phyloP scores from a whole-genome alignment of 1,139 yeast species.

The Suhomyces terraborum region DNA sequence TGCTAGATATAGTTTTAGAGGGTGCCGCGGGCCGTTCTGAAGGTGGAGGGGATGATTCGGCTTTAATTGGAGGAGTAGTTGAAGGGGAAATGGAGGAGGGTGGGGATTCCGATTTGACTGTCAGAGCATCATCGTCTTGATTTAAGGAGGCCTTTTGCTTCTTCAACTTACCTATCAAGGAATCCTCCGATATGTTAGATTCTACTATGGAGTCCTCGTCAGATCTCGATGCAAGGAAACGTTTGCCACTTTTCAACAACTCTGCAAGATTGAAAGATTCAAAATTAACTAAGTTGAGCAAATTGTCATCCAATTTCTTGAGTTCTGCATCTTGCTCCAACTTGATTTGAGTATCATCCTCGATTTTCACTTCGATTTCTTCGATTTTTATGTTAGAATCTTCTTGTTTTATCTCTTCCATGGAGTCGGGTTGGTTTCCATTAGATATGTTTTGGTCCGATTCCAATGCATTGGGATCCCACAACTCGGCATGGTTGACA shows the following conservation, averaged over 20 bases:
- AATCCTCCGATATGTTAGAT: constrained; percentile 22
- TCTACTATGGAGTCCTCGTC: constrained; percentile 44
- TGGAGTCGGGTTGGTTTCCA: constrained; percentile 24
- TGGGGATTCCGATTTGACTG: constrained; percentile 20
- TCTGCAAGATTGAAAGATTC: constrained; percentile 64
- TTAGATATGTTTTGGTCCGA: constrained; percentile 29
- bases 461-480: constrained; percentile 64
- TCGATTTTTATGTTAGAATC: constrained; percentile 4
- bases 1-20: constrained; percentile 51
- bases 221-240: constrained; percentile 60
- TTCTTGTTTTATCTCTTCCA: constrained; percentile 1
- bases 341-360: constrained; percentile 35
- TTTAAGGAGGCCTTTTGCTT: constrained; percentile 33
- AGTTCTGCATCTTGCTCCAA: constrained; percentile 49
- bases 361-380: constrained; percentile 22
- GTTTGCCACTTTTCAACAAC: constrained; percentile 67
- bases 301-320: constrained; percentile 48
- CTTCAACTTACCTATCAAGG: constrained; percentile 38
- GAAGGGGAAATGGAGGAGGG: constrained; percentile 19
- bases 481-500: constrained; percentile 69
- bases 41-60: constrained; percentile 9
- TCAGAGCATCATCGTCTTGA: constrained; percentile 14
- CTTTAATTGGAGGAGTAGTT: constrained; percentile 20
- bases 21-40: constrained; percentile 14
- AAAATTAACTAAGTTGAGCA: constrained; percentile 56